Conservation (phyloP, 495 filamentous ascomycete species). For the Penicillium goetzii region DNA sequence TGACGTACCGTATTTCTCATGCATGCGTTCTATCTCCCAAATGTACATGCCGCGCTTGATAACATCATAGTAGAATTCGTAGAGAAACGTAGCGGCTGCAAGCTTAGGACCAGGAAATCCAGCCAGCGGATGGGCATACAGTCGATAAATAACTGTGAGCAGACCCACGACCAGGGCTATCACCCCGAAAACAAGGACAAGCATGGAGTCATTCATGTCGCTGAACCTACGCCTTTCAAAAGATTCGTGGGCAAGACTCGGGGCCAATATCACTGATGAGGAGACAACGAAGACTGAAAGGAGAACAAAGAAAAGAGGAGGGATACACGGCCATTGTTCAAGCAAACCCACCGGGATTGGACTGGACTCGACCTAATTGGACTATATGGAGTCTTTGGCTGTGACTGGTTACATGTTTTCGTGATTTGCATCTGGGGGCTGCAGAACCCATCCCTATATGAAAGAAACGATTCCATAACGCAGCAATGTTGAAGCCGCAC, state of each 20-base stretch:
- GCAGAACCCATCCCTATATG: background rate
- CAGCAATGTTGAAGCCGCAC: background rate
- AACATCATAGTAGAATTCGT: constrained; percentile 58
- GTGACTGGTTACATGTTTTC: background rate
- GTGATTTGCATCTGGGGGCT: background rate
- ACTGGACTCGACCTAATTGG: background rate
- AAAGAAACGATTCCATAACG: background rate
- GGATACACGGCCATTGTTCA: background rate
- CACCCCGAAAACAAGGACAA: constrained; percentile 5
- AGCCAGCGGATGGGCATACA: constrained; percentile 44
- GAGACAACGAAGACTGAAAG: background rate
- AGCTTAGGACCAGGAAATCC: constrained; percentile 54
- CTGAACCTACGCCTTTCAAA: background rate
- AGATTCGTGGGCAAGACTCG: background rate
- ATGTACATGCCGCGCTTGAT: constrained; percentile 49
- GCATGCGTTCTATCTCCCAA: constrained; percentile 51
- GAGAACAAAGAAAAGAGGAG: background rate
- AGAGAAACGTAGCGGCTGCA: constrained; percentile 46
- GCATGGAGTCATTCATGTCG: constrained; percentile 18
- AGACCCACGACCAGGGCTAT: constrained; percentile 11
- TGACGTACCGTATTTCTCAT: constrained; percentile 47
- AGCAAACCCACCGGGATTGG: background rate
- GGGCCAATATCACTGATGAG: background rate
- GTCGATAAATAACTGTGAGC: constrained; percentile 33
- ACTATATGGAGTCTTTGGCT: background rate